These are phyloP conservation scores for Zizania palustris DNA, from an alignment of 202 grass and related monocot species.

Conservation along the genomic window DNA sequence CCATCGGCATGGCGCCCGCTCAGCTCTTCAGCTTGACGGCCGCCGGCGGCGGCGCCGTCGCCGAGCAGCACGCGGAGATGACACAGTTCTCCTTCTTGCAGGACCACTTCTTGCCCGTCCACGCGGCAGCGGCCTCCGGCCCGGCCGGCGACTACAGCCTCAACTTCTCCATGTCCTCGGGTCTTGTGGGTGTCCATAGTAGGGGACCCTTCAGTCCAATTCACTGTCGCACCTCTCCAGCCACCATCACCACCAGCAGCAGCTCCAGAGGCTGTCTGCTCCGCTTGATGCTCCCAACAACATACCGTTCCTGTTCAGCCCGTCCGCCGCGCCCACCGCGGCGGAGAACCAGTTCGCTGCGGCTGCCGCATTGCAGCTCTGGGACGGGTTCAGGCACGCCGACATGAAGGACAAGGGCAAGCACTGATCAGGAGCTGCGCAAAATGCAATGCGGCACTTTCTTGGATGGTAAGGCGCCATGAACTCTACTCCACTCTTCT, in stretches of 20 bases:
- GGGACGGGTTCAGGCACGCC: slow-evolving; percentile 63
- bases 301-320: slow-evolving; percentile 68
- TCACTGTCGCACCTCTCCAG: slow-evolving; percentile 61
- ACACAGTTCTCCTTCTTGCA: slow-evolving; percentile 72
- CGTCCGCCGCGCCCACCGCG: slow-evolving; percentile 40
- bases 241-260: slow-evolving; percentile 47
- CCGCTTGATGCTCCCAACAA: slow-evolving; percentile 65
- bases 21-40: slow-evolving; percentile 48
- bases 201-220: slow-evolving; percentile 99
- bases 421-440: slow-evolving; percentile 54
- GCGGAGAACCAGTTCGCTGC: slow-evolving; percentile 61
- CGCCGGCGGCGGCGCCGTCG: slow-evolving; percentile 15
- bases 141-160: slow-evolving; percentile 71
- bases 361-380: slow-evolving; percentile 64
- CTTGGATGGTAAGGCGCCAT: slow-evolving; percentile 42
- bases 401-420: slow-evolving; percentile 87
- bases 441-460: slow-evolving; percentile 20
- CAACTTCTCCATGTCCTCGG: slow-evolving; percentile 82
- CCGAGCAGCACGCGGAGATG: slow-evolving; percentile 61
- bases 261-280: slow-evolving; percentile 61
- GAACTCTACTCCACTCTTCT: neutral
- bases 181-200: slow-evolving; percentile 64
- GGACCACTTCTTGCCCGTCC: slow-evolving; percentile 72
- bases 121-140: slow-evolving; percentile 38
- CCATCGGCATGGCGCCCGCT: slow-evolving; percentile 52